Evolutionary conservation across 768 basidiomycete species (phyloP), one percentile per base, ranked within the genome.

Genomic region (Boletus vinaceobasis): DNA sequence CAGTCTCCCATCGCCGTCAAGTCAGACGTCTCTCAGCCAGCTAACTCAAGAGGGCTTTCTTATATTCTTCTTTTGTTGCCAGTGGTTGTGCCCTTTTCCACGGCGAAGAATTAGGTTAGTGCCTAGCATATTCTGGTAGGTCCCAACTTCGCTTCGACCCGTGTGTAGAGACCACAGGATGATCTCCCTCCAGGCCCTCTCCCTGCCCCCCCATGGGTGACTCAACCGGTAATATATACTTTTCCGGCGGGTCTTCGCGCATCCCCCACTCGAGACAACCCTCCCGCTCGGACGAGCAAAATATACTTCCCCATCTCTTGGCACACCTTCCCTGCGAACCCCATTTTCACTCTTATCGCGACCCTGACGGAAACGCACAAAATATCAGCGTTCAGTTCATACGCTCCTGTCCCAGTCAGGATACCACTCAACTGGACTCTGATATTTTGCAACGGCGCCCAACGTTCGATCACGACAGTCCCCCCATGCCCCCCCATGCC

Each of bases 321-420:
- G 39, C 59, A 3, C 45, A 64, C 10, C 55, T 59, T 32, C 39
- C 60, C 26, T 58, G 50, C 33, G 60, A 63, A 52, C n/a, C 38
- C 29, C 31, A 43, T 1, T 60, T 49, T 35, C 58, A 51, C 21
- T 48, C 60, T 54, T 65, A 60, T 57, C 61, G 60, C 14, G n/a
- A 31, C 23, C 7, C 51, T 5, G 51, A 43, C 47, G 59, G 48
- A 21, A 56, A 53, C 51, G 31, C 58, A 31, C 65, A 64, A 57
- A 68, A 59, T 68, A 60, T 67, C 64, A 69, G 67, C 29, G 57
- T 64, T 48, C 71, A 70, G 59, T 69, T 70, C 64, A 56, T 63
- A 70, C 54, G 49, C 40, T 60, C 63, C 56, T 64, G 63, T 40
- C 39, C 58, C n/a, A 42, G 49, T 51, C 62, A 58, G 58, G 64